These are phyloP conservation scores for Candida parachauliodes DNA, from an alignment of 805 yeast species.

Conservation along the genomic window DNA sequence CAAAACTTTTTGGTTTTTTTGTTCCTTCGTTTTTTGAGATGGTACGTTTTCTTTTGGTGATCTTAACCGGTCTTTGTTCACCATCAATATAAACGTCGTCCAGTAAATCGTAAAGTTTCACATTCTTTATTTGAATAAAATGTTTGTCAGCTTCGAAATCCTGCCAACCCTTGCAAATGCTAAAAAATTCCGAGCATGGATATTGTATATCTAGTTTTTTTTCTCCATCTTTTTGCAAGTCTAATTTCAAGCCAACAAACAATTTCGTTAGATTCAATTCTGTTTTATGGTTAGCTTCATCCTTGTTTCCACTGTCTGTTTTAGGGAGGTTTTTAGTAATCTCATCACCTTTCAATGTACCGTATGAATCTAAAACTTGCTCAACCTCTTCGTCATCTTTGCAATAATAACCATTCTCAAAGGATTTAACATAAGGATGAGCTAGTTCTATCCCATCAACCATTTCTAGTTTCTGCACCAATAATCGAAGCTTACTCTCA, in stretches of 20 bases:
- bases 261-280: conserved; percentile 65
- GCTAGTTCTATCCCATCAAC: conserved; percentile 74
- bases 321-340: conserved; percentile 19
- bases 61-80: conserved; percentile 54
- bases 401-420: conserved; percentile 50
- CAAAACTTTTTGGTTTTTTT: conserved; percentile 31
- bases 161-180: conserved; percentile 70
- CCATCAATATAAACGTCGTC: conserved; percentile 73
- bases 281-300: neutral
- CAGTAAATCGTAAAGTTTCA: conserved; percentile 71
- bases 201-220: conserved; percentile 73
- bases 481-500: conserved; percentile 76
- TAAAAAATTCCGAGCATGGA: conserved; percentile 88
- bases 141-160: conserved; percentile 59
- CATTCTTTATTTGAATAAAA: conserved; percentile 62
- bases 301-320: conserved; percentile 10
- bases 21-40: conserved; percentile 19
- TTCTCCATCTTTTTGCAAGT: conserved; percentile 36
- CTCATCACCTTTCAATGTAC: conserved; percentile 54
- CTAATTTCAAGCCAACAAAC: conserved; percentile 71
- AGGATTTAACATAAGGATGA: conserved; percentile 74
- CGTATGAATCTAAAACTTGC: conserved; percentile 50
- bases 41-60: conserved; percentile 23
- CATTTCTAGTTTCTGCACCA: conserved; percentile 81
- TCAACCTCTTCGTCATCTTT: conserved; percentile 27